Percentiles rank a stretch among this genome's conserved stretches.
Conservation (phyloP, 768 basidiomycete species). For the Termitomyces sp. region DNA sequence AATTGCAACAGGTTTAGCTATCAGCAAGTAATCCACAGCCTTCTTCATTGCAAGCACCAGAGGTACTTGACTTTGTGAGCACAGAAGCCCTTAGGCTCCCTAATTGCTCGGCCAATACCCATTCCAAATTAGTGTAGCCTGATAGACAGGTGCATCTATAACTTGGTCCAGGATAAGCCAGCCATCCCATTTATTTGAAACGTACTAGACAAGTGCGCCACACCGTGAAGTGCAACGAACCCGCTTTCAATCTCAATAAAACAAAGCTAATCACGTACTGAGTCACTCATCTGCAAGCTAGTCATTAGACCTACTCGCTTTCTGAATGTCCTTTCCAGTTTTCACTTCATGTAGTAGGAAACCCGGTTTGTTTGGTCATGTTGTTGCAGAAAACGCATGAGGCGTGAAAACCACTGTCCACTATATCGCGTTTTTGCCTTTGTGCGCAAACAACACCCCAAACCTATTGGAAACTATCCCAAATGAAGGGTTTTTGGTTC, state of each 20-base stretch:
- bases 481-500: too few relatives aligned
- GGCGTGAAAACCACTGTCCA: too few relatives aligned
- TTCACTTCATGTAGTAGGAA: neutral
- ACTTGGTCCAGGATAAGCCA: slow-evolving; percentile 29
- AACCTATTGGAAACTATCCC: too few relatives aligned
- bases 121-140: slow-evolving; percentile 29
- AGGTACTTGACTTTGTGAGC: slow-evolving; percentile 22
- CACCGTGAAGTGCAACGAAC: too few relatives aligned
- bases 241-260: slow-evolving; percentile 11
- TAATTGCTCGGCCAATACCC: slow-evolving; percentile 19
- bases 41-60: slow-evolving; percentile 25
- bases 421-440: too few relatives aligned
- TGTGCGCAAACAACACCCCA: too few relatives aligned
- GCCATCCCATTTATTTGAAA: slow-evolving; percentile 20
- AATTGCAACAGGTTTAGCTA: slow-evolving; percentile 33
- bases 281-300: neutral
- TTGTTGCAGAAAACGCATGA: slow-evolving; percentile 15
- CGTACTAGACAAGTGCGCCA: slow-evolving; percentile 15
- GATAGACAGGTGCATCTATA: slow-evolving; percentile 28
- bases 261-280: too few relatives aligned
- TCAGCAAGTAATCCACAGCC: slow-evolving; percentile 36
- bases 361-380: slow-evolving; percentile 17
- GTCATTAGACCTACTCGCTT: too few relatives aligned
- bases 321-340: neutral
- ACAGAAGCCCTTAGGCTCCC: slow-evolving; percentile 3